Evolutionary conservation across 2,329 filamentous ascomycete species (phyloP).

Genomic region (Blastomyces silverae): DNA sequence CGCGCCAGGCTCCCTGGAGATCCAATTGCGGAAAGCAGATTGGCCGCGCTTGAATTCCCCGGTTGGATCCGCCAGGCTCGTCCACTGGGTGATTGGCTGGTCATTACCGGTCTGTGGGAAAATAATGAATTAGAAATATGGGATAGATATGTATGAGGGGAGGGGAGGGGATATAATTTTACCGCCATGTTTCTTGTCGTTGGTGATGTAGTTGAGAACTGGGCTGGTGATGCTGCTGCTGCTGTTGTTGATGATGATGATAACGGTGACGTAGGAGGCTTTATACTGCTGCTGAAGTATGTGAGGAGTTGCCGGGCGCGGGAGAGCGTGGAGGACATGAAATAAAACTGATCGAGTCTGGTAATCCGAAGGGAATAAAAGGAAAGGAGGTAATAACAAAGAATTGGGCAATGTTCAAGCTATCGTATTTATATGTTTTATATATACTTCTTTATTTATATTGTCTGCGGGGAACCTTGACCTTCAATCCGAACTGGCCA

Average conservation of each 20-base stretch:
- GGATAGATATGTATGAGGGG: neutral
- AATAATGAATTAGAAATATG: constrained; percentile 10
- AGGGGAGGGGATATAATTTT: constrained; percentile 5
- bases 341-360: neutral
- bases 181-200: constrained; percentile 7
- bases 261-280: constrained; percentile 7
- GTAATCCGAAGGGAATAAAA: neutral
- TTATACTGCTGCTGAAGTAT: neutral
- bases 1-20: constrained; percentile 64
- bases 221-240: neutral
- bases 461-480: too few relatives aligned
- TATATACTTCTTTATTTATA: too few relatives aligned
- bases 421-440: neutral
- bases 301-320: neutral
- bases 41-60: constrained; percentile 90
- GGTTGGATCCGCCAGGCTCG: constrained; percentile 64
- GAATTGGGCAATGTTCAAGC: too few relatives aligned
- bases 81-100: constrained; percentile 70
- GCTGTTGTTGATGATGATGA: constrained; percentile 7
- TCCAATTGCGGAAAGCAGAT: constrained; percentile 73
- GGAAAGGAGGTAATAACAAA: neutral
- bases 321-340: neutral
- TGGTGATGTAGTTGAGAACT: neutral
- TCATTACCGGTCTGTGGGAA: constrained; percentile 29
- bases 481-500: too few relatives aligned